Evolutionary conservation across 1,284 basidiomycete species (phyloP), one percentile per base, ranked within the genome.

Genomic region (Rhodotorula sp.): DNA sequence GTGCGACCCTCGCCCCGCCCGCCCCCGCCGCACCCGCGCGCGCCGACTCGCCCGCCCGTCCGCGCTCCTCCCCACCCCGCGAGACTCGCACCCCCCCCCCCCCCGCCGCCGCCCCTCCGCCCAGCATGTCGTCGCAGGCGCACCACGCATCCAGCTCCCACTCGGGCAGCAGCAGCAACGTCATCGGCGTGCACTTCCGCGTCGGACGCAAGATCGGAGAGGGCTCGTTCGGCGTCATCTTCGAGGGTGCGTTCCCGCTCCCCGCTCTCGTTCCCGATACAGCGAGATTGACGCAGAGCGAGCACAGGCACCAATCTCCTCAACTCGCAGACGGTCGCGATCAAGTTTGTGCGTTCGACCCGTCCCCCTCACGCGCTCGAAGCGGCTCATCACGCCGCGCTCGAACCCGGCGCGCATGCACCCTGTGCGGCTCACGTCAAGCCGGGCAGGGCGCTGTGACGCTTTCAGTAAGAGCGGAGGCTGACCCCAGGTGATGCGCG

Each of bases 141-240:
- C 62, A 56, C 36, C 48, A 61, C 54, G 46, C 63, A 34, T 50
- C 60, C 12, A 51, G 39, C n/a, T 64, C 66, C 3, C 55, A 57
- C 56, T 66, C 66, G 64, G 51, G 56, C 55, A 50, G 53, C 39
- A 79, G 76, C 75, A 79, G 77, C 63, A 75, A 64, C 61, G 79
- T 78, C 55, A 90, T 91, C 77, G 90, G 90, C 71, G 87, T 89
- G 44, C 91, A 94, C 83, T 94, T 91, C 83, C 87, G 90, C 65
- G 90, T 92, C 57, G 91, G 91, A 80, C 89, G 89, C 84, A 92
- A 87, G 83, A 87, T 88, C 76, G 86, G 85, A 44, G 85, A 86
- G 79, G 93, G 93, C 66, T 93, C 91, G 46, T 97, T 97, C 82
- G 94, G 94, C 80, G 93, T 97, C 85, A 96, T 97, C 84, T 97